phyloP scores from a whole-genome alignment of 768 basidiomycete genomes.

The Amanita inopinata region DNA sequence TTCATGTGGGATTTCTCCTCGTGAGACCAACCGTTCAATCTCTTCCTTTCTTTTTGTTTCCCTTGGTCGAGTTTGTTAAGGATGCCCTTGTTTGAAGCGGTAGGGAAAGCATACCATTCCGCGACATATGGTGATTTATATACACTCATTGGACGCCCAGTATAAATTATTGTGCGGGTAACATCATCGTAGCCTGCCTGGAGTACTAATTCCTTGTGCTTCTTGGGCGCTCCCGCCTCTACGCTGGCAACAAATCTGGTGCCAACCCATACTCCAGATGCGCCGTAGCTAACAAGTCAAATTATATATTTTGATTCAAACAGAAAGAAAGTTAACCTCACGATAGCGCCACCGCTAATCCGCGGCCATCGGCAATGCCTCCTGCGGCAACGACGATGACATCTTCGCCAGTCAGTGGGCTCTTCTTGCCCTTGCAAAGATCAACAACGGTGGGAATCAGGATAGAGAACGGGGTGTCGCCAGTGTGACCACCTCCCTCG shows the following conservation, averaged over 20 bases:
- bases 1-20: constrained; percentile 71
- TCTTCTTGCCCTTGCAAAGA: constrained; percentile 55
- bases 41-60: constrained; percentile 54
- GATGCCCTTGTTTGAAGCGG: background rate
- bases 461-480: constrained; percentile 72
- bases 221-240: constrained; percentile 71
- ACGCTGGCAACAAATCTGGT: constrained; percentile 79
- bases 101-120: constrained; percentile 40
- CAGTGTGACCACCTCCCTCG: constrained; percentile 86
- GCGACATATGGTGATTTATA: constrained; percentile 69
- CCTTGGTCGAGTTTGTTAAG: constrained; percentile 24
- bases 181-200: constrained; percentile 71
- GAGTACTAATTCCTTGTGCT: constrained; percentile 59
- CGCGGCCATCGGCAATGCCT: constrained; percentile 76
- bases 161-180: constrained; percentile 61
- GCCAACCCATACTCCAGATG: constrained; percentile 81
- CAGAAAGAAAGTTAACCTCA: constrained; percentile 20
- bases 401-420: constrained; percentile 70
- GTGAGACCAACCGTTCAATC: constrained; percentile 42
- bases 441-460: constrained; percentile 80
- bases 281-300: constrained; percentile 50
- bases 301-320: background rate
- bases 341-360: constrained; percentile 67
- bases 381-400: constrained; percentile 78
- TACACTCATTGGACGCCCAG: constrained; percentile 77